phyloP scores from a whole-genome alignment of 352 stramenopile genomes.

The Elongisporangium prolatum region DNA sequence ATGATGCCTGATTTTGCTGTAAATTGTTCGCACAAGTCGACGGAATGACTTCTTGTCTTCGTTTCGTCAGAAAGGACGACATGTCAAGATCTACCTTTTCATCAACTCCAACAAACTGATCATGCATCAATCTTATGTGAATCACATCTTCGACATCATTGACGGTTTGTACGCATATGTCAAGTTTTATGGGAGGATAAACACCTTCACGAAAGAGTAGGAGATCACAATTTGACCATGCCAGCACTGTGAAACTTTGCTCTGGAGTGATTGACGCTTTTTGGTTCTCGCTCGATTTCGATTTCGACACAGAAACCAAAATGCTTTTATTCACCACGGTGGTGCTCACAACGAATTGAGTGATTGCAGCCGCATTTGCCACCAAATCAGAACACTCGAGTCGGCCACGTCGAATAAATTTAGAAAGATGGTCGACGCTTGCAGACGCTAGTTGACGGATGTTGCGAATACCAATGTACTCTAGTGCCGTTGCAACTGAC shows the following conservation, averaged over 20 bases:
- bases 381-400: conserved; percentile 14
- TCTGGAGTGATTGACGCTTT: neutral
- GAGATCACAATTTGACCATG: conserved; percentile 8
- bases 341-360: conserved; percentile 12
- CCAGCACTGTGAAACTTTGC: conserved; percentile 12
- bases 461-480: conserved; percentile 22
- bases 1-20: neutral
- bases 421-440: conserved; percentile 8
- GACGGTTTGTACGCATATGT: neutral
- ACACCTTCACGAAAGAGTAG: conserved; percentile 15
- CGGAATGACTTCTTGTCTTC: neutral
- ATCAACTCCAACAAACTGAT: conserved; percentile 20
- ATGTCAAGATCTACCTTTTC: conserved; percentile 7
- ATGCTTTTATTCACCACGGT: neutral
- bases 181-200: conserved; percentile 1
- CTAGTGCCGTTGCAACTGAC: conserved; percentile 11
- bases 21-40: neutral
- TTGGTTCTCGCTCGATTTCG: neutral
- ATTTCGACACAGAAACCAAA: conserved; percentile 2
- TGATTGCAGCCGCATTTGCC: conserved; percentile 7
- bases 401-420: conserved; percentile 11
- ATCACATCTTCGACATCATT: conserved; percentile 7
- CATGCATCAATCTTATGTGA: conserved; percentile 19
- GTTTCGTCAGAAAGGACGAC: neutral
- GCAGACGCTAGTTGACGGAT: conserved; percentile 20